Conservation (phyloP, 2,329 filamentous ascomycete species). For the Pseudogymnoascus sp. region DNA sequence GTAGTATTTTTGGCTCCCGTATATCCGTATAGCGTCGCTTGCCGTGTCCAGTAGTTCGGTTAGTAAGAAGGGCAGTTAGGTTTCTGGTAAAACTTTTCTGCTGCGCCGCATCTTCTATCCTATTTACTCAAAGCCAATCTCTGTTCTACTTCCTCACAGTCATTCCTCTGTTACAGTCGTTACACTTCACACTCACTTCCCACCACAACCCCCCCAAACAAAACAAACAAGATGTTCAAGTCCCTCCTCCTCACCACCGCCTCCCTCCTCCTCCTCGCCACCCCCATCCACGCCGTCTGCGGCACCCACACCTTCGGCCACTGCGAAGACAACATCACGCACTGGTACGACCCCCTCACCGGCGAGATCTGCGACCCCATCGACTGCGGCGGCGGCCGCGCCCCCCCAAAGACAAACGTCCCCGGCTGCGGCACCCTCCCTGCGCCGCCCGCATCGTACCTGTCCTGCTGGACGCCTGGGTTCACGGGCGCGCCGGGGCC, state of each 20-base stretch:
- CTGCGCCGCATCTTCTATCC: neutral
- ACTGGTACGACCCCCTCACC: conserved; percentile 17
- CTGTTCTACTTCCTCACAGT: neutral
- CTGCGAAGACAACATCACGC: conserved; percentile 14
- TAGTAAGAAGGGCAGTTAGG: neutral
- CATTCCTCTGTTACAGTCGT: neutral
- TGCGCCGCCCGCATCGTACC: neutral
- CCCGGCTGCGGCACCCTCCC: conserved; percentile 1
- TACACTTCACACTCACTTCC: neutral
- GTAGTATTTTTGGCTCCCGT: neutral
- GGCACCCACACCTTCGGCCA: neutral
- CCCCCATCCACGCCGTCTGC: neutral
- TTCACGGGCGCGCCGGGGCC: neutral
- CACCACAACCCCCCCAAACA: neutral
- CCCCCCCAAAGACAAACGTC: neutral
- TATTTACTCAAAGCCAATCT: neutral
- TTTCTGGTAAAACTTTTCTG: neutral
- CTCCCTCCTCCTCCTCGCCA: neutral
- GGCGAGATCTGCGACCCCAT: conserved; percentile 20
- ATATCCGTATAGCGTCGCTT: neutral
- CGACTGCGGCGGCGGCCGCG: conserved; percentile 18
- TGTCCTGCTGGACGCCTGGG: neutral
- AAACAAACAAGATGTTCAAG: conserved; percentile 5
- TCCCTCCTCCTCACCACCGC: neutral
- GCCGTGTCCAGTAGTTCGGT: neutral